Evolutionary conservation across 192 early-diverging fungal genomes (phyloP), one percentile per base, ranked within the genome.

Genomic region (Backusella luteola): DNA sequence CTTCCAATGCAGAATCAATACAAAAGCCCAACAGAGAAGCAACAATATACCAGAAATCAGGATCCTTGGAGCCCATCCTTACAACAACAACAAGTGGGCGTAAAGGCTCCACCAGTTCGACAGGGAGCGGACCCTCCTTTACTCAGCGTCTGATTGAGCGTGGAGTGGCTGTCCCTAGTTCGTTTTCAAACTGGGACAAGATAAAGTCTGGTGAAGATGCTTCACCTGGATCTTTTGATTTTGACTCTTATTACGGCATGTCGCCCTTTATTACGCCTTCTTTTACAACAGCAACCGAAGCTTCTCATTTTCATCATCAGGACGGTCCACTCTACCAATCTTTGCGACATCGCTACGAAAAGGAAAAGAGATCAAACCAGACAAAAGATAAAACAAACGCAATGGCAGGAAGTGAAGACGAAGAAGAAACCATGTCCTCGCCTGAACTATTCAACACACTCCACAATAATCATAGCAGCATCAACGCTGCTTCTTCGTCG

Each of bases 141-240:
- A 75, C 80, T 0, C 76, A 77, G 36, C 73, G 80, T 3, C 41
- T 77, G 8, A 74, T 73, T 72, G 80, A 81, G 21, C 52, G 80
- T 39, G 80, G 80, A 15, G 76, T 81, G 2, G 46, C 71, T 34
- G 80, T 81, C 32, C 80, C 80, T 63, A 66, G 52, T 44, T 81
- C 80, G 38, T 77, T 81, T 38, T 32, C 67, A 7, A 74, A 53
- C 8, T 78, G 68, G 76, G 72, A 77, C 9, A 75, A 53, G 12
- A 36, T 21, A 39, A 34, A 34, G 56, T 34, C 75, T 17, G 17
- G 42, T 19, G 69, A 68, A 15, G 44, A 78, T 4, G 35, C 52
- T 21, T 73, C 73, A 11, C 21, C 34, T 59, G 73, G 52, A 12
- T 74, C 78, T 26, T 71, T 71, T 21, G 76, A 76, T 14, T 73